Evolutionary conservation across 768 basidiomycete species (phyloP).

Genomic region (Termitomyces sp.): DNA sequence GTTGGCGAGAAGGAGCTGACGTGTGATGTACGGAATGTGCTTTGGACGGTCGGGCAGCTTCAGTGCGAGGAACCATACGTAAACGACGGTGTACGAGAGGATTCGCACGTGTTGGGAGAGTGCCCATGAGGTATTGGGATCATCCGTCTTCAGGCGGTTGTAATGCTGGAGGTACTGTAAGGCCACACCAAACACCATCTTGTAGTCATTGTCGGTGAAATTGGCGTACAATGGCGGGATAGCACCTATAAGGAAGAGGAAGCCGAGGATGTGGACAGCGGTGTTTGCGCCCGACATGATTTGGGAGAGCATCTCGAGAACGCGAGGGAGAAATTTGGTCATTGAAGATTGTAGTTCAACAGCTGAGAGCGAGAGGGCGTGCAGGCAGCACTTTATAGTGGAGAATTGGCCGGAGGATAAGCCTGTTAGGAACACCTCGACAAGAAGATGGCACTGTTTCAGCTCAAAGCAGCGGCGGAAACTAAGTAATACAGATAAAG

Average conservation of each 20-base stretch:
- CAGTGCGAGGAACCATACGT: constrained; percentile 91
- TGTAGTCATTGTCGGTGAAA: constrained; percentile 87
- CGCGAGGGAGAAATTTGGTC: constrained; percentile 72
- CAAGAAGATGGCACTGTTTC: constrained; percentile 61
- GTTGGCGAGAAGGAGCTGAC: constrained; percentile 83
- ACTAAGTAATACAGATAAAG: constrained; percentile 82
- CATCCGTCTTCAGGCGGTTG: constrained; percentile 51
- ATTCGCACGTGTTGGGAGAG: constrained; percentile 89
- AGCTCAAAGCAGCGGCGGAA: constrained; percentile 78
- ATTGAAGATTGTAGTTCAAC: constrained; percentile 85
- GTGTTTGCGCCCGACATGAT: constrained; percentile 94
- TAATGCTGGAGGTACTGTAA: constrained; percentile 92
- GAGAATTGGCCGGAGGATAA: constrained; percentile 60
- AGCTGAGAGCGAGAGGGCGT: constrained; percentile 82
- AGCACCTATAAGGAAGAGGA: constrained; percentile 84
- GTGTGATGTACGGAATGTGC: constrained; percentile 82
- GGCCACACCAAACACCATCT: constrained; percentile 92
- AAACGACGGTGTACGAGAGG: constrained; percentile 87
- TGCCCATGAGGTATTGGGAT: constrained; percentile 70
- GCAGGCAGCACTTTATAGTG: constrained; percentile 85
- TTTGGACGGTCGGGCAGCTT: constrained; percentile 76
- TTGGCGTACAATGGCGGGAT: constrained; percentile 79
- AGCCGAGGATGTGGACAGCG: constrained; percentile 94
- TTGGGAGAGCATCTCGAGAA: constrained; percentile 83
- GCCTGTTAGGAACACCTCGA: constrained; percentile 69